A percentile compares a stretch with the other conserved stretches of the same genome.
Evolutionary conservation across 257 asterid species (phyloP).

Genomic region (Solanum neorickii): DNA sequence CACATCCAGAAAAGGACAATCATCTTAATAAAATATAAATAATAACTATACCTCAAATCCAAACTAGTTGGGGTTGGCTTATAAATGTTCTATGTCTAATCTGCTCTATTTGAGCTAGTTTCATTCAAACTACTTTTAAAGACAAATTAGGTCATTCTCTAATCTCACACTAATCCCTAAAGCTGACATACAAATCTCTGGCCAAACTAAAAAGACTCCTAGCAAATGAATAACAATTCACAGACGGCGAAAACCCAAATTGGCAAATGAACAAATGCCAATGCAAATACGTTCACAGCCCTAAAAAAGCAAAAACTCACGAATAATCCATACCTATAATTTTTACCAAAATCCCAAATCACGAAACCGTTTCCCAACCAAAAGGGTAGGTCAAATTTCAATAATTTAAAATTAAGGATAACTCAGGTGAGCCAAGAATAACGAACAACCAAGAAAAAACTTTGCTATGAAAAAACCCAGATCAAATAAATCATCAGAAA

Average conservation of each 20-base stretch:
- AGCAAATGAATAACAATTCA: neutral
- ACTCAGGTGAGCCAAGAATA: neutral
- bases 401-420: neutral
- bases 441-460: neutral
- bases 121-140: neutral
- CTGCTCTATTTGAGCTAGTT: neutral
- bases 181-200: neutral
- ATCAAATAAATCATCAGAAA: neutral
- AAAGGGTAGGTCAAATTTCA: neutral
- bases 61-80: neutral
- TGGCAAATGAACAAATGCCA: neutral
- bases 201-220: neutral
- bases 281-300: neutral
- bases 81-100: neutral
- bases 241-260: neutral
- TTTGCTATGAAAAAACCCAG: neutral
- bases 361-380: neutral
- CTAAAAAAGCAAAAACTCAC: neutral
- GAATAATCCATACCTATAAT: neutral
- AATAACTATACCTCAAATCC: neutral
- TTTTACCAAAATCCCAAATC: neutral
- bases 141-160: neutral
- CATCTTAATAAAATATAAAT: neutral
- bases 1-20: neutral
- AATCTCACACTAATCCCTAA: neutral